Base-by-base conservation (phyloP, 306 rosid species). In the Cucurbita argyrosperma region DNA sequence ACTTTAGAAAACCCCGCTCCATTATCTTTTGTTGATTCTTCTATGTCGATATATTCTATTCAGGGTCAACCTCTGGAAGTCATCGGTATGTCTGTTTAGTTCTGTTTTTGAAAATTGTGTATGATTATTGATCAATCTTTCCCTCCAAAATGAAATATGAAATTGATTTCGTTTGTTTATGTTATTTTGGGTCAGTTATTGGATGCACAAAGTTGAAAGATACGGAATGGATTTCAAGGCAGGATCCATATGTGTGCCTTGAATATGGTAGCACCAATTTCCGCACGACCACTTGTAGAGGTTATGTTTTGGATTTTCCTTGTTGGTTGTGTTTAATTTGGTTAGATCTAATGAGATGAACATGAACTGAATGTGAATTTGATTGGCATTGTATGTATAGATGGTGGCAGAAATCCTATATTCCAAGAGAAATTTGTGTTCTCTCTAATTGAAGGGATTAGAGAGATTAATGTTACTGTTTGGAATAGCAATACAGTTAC, bases 191-290 rank as follows among this genome's bases (percentile, higher is more conserved):
- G 56, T 75, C 80, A 88, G 96, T 92, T 16, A 88, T 87, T 49
- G 86, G 84, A 43, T 92, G 98, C 74, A 68, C 86, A 70, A 90
- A 87, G 54, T 84, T 92, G 96, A 92, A 82, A 79, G 96, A 90
- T 60, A 90, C 90, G 0, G 96, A 90, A 81, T 90, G 98, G 98
- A 79, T 90, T 80, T 87, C 98, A 19, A 76, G 96, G 81, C 96
- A 92, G 76, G 96, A 92, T 77, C 96, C 96, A 0, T 92, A 90
- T 45, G 96, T 92, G 8, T 88, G 92, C 62, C 49, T 92, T 45
- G 96, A 90, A 80, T 92, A 92, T 76, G 96, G 83, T 3, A 78
- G 82, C 75, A 52, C 84, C 16, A 92, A 87, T 77, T 83, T 78
- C 79, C 85, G 96, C 9, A 90, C 98, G 14, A 82, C 88, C 79